Evolutionary conservation across 345 rosid species (phyloP), one percentile per base, ranked within the genome.

Genomic region (Corchorus olitorius): DNA sequence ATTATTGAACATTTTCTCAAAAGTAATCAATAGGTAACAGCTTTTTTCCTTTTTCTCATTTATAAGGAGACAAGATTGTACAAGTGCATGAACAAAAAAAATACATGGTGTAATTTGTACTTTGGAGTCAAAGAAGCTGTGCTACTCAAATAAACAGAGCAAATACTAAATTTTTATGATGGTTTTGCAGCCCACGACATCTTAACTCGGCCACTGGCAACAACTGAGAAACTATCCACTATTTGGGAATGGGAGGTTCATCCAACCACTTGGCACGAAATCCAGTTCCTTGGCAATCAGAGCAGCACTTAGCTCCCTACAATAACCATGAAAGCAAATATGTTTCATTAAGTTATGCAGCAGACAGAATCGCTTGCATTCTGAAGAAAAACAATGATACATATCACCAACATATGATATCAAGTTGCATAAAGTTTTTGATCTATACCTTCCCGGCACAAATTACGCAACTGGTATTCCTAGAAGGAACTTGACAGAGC

Each of bases 221-320:
- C 43, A 50, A 34, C 15, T 3, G 61, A 70, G 33, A 69, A 70
- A 52, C 55, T 17, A 70, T 35, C 45, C 6, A 5, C 88, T 90
- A 83, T 75, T 84, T 85, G 15, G 87, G 72, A 60, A 83, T 76
- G 2, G 92, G 87, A 81, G 94, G 94, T 79, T 88, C 77, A 74
- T 86, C 93, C 89, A 95, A 85, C 98, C 99, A 95, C 83, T 88
- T 89, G 69, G 99, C 99, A n/a, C 97, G 97, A 81, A 90, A 95
- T 2, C 99, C 94, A 2, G 99, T 95, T 83, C 97, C 99, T 81
- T 95, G 87, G 75, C 99, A 93, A 81, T 90, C 90, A 1, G 81
- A 74, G 81, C 97, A 92, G 84, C 87, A 74, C 45, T 73, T 83
- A 6, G 89, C 88, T 14, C 98, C 99, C 97, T 94, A 83, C n/a